These are phyloP conservation scores for Podospora australis DNA, from an alignment of 495 filamentous ascomycete genomes.

Conservation along the genomic window DNA sequence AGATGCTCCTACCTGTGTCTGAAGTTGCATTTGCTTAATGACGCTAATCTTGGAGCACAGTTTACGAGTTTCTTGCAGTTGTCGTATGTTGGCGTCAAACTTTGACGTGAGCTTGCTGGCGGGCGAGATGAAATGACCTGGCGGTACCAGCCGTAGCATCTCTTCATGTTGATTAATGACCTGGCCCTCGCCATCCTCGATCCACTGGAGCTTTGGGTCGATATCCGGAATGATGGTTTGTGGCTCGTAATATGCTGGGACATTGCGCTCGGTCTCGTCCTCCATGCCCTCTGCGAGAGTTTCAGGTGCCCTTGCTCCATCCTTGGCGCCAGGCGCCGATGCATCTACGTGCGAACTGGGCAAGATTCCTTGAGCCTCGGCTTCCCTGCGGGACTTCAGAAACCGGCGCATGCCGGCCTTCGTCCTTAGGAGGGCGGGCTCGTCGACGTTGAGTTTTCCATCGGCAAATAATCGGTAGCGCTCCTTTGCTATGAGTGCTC, in stretches of 20 bases:
- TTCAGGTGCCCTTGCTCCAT: slow-evolving; percentile 46
- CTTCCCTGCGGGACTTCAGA: slow-evolving; percentile 65
- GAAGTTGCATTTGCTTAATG: slow-evolving; percentile 99
- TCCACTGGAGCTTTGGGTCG: slow-evolving; percentile 66
- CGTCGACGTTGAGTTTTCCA: slow-evolving; percentile 77
- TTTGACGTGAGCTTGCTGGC: slow-evolving; percentile 68
- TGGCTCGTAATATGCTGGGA: slow-evolving; percentile 92
- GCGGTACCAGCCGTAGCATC: slow-evolving; percentile 64
- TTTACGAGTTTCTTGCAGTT: slow-evolving; percentile 96
- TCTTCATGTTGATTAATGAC: slow-evolving; percentile 81
- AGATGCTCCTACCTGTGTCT: slow-evolving; percentile 78
- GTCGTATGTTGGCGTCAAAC: slow-evolving; percentile 83
- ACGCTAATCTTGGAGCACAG: slow-evolving; percentile 92
- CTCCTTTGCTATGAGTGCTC: slow-evolving; percentile 74
- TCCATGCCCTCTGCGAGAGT: slow-evolving; percentile 90
- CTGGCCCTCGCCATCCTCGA: slow-evolving; percentile 78
- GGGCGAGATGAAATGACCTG: slow-evolving; percentile 71
- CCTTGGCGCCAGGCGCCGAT: slow-evolving; percentile 33
- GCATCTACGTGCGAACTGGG: slow-evolving; percentile 37
- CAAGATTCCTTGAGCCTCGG: slow-evolving; percentile 36
- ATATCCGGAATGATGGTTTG: slow-evolving; percentile 83
- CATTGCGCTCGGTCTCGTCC: slow-evolving; percentile 65
- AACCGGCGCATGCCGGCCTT: slow-evolving; percentile 63
- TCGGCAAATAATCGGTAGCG: slow-evolving; percentile 78
- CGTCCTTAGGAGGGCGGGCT: slow-evolving; percentile 76